Conservation (phyloP, 257 asterid species). For the Prunella vulgaris region DNA sequence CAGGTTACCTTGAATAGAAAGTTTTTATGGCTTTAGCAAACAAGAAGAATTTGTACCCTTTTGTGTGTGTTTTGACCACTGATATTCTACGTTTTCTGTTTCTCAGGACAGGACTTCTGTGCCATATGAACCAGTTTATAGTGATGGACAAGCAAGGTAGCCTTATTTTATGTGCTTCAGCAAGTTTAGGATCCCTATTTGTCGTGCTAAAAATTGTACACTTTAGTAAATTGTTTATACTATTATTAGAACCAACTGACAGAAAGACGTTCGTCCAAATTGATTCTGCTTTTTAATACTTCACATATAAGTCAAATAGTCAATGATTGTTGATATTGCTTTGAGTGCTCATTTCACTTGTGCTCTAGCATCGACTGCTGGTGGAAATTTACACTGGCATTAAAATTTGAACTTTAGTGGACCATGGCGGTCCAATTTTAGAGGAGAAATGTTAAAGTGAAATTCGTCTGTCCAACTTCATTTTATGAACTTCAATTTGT, state of each 20-base stretch:
- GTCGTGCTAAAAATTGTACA: background rate
- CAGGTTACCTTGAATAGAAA: background rate
- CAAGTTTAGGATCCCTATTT: background rate
- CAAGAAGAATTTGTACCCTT: background rate
- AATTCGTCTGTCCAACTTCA: background rate
- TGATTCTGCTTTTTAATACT: background rate
- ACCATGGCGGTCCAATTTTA: background rate
- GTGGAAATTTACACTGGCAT: too few relatives aligned
- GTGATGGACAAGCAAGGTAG: slow-evolving; percentile 95
- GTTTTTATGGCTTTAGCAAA: background rate
- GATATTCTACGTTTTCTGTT: slow-evolving; percentile 9
- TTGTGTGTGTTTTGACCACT: background rate
- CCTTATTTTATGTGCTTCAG: background rate
- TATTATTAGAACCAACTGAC: background rate
- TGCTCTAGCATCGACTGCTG: background rate
- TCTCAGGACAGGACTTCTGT: slow-evolving; percentile 79
- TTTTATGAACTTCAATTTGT: background rate
- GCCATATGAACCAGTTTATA: slow-evolving; percentile 82
- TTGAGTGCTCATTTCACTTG: background rate
- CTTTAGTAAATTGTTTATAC: background rate
- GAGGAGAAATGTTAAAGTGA: background rate
- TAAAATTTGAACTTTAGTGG: background rate
- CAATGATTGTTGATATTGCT: background rate
- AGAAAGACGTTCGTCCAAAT: background rate
- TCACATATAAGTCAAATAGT: background rate